Evolutionary conservation across 139 green algal genomes (phyloP).

Genomic region (Auxenochlorella pyrenoidosa): DNA sequence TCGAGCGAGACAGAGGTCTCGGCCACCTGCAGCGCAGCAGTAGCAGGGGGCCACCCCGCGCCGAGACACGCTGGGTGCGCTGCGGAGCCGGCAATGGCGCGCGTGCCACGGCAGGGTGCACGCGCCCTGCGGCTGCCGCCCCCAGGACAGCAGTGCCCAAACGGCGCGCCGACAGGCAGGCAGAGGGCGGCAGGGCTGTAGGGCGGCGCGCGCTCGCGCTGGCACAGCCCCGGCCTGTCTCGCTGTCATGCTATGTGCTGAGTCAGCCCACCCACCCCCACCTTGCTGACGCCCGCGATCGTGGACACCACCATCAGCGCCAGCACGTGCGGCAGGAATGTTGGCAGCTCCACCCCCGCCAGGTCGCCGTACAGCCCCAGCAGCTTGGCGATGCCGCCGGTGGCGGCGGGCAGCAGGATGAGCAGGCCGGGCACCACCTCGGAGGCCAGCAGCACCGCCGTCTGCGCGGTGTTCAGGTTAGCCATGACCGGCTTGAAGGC

Average conservation of each 20-base stretch:
- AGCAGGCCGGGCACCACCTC: constrained; percentile 46
- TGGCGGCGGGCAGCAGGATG: constrained; percentile 45
- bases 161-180: too few relatives aligned
- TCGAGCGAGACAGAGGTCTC: constrained; percentile 31
- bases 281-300: constrained; percentile 25
- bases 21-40: neutral
- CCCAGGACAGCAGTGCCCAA: too few relatives aligned
- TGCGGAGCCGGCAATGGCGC: neutral
- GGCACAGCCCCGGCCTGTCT: neutral
- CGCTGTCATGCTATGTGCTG: too few relatives aligned
- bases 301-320: constrained; percentile 22
- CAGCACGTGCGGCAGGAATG: constrained; percentile 2
- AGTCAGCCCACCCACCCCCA: too few relatives aligned
- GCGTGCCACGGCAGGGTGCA: too few relatives aligned
- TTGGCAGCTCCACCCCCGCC: neutral
- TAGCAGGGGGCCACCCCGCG: neutral
- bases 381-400: constrained; percentile 36
- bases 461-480: constrained; percentile 28
- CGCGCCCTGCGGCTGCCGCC: too few relatives aligned
- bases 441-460: constrained; percentile 23
- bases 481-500: constrained; percentile 39
- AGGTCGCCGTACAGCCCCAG: constrained; percentile 28
- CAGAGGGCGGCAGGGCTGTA: too few relatives aligned
- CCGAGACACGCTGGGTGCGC: too few relatives aligned
- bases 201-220: too few relatives aligned